These are phyloP conservation scores for Galeopsis tetrahit DNA, from an alignment of 257 asterid species.

Conservation along the genomic window DNA sequence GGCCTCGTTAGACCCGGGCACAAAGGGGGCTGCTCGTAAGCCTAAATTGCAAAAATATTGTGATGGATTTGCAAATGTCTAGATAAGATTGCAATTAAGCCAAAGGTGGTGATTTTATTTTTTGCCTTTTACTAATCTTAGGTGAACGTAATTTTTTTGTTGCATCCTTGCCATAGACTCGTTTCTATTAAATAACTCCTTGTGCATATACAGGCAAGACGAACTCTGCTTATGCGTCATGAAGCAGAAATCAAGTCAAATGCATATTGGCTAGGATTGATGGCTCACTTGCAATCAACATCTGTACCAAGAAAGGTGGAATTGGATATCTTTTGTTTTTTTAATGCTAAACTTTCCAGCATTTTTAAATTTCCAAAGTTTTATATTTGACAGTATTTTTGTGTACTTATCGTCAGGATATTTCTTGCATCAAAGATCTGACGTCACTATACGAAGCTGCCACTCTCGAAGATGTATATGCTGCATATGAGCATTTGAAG, in stretches of 20 bases:
- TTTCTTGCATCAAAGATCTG: slow-evolving; percentile 93
- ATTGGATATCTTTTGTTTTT: slow-evolving; percentile 4
- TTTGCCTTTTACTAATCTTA: neutral
- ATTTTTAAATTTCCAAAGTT: slow-evolving; percentile 20
- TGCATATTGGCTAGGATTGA: slow-evolving; percentile 96
- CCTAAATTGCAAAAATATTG: too few species aligned
- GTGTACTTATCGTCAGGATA: slow-evolving; percentile 58
- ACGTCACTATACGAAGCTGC: slow-evolving; percentile 79
- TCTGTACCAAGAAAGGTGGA: slow-evolving; percentile 92
- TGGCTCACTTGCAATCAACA: slow-evolving; percentile 89
- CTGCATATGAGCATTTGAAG: slow-evolving; percentile 86
- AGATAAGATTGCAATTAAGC: too few species aligned
- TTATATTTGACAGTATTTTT: slow-evolving; percentile 18
- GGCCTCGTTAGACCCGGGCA: too few species aligned
- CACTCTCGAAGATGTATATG: slow-evolving; percentile 74
- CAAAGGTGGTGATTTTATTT: too few species aligned
- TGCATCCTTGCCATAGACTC: slow-evolving; percentile 9
- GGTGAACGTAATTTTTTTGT: neutral
- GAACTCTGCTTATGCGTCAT: slow-evolving; percentile 96
- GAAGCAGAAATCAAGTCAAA: slow-evolving; percentile 98
- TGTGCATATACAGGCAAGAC: slow-evolving; percentile 68
- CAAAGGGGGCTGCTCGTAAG: too few species aligned
- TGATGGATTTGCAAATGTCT: too few species aligned
- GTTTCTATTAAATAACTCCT: slow-evolving; percentile 24
- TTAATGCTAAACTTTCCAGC: neutral